phyloP scores from a whole-genome alignment of 495 filamentous ascomycete species.

The Venustampulla echinocandica region DNA sequence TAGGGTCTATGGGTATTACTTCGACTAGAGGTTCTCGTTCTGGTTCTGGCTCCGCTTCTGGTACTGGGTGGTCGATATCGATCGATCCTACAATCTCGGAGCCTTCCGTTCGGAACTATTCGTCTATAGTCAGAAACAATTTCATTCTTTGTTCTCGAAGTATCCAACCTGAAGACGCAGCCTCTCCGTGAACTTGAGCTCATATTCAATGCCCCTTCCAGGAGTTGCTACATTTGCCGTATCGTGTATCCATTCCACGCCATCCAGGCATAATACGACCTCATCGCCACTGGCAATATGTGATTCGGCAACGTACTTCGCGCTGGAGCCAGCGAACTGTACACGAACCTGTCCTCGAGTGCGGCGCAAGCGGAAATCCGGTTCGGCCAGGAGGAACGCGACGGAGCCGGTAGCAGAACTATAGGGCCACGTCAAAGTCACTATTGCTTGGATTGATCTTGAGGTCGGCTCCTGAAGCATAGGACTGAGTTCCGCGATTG shows the following conservation, averaged over 20 bases:
- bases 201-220: slow-evolving; percentile 65
- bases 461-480: slow-evolving; percentile 13
- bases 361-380: slow-evolving; percentile 75
- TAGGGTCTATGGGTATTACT: not conserved
- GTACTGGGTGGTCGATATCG: slow-evolving; percentile 20
- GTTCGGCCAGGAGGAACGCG: slow-evolving; percentile 73
- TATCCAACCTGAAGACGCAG: slow-evolving; percentile 50
- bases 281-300: slow-evolving; percentile 70
- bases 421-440: slow-evolving; percentile 88
- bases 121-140: too few species aligned
- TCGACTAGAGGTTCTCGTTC: too few species aligned
- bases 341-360: slow-evolving; percentile 76
- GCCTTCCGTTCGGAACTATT: slow-evolving; percentile 17
- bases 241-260: slow-evolving; percentile 49
- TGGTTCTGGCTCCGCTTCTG: slow-evolving; percentile 3
- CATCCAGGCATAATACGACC: slow-evolving; percentile 58
- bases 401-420: slow-evolving; percentile 62
- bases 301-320: slow-evolving; percentile 55
- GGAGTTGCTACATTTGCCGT: slow-evolving; percentile 43
- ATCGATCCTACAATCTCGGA: slow-evolving; percentile 8
- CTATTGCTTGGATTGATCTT: slow-evolving; percentile 49
- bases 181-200: slow-evolving; percentile 51
- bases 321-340: slow-evolving; percentile 63
- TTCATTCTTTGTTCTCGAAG: not conserved
- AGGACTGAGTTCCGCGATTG: slow-evolving; percentile 66